Evolutionary conservation across 345 rosid species (phyloP).

Genomic region (Clausena lansium): DNA sequence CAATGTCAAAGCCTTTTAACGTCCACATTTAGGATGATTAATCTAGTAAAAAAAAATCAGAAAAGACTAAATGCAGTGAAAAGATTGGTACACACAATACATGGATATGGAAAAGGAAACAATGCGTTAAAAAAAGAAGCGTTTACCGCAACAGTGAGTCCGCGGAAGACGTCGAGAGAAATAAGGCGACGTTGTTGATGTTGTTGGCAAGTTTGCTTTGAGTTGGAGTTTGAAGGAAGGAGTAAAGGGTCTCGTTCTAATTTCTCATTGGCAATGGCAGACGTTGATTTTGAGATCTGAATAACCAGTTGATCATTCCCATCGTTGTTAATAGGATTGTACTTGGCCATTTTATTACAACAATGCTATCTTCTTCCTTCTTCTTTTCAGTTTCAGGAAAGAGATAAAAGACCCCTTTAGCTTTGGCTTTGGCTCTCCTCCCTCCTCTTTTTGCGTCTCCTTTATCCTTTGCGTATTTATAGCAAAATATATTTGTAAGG

Average conservation of each 20-base stretch:
- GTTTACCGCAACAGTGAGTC: conserved; percentile 63
- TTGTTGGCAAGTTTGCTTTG: neutral
- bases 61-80: too few relatives aligned
- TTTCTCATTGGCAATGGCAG: neutral
- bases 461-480: neutral
- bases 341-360: conserved; percentile 11
- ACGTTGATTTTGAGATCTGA: conserved; percentile 28
- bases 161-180: conserved; percentile 76
- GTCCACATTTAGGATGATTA: too few relatives aligned
- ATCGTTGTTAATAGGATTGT: conserved; percentile 28
- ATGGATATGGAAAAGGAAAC: too few relatives aligned
- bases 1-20: too few relatives aligned
- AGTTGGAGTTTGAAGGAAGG: conserved; percentile 7
- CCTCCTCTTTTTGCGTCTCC: neutral
- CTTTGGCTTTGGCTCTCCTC: neutral
- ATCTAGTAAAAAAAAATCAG: too few relatives aligned
- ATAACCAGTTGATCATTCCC: conserved; percentile 27
- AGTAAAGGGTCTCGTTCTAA: conserved; percentile 11
- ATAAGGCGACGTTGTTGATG: conserved; percentile 37
- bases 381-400: neutral
- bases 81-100: too few relatives aligned
- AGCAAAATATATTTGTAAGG: neutral
- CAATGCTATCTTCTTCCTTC: neutral
- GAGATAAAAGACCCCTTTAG: neutral
- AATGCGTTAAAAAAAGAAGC: neutral